These are phyloP conservation scores for Daldinia caldariorum DNA, from an alignment of 495 filamentous ascomycete species.

Conservation along the genomic window DNA sequence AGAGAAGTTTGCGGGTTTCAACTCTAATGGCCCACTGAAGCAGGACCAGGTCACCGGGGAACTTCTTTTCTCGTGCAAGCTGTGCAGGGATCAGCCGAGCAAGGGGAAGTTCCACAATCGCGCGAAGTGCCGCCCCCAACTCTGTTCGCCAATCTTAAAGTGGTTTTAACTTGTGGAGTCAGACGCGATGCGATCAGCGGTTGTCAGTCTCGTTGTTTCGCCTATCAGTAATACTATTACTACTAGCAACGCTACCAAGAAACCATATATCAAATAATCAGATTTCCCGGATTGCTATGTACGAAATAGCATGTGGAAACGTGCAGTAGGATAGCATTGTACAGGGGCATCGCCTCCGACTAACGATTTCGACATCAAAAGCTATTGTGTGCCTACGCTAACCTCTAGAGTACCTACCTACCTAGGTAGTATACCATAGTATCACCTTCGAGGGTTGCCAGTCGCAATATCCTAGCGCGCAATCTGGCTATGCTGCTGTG, in stretches of 20 bases:
- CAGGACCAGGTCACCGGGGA: constrained; percentile 9
- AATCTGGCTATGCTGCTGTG: constrained; percentile 11
- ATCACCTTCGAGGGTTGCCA: neutral
- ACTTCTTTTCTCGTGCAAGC: constrained; percentile 24
- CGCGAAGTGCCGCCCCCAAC: constrained; percentile 25
- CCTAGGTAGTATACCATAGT: neutral
- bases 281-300: neutral
- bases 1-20: constrained; percentile 6
- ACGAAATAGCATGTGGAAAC: constrained; percentile 1
- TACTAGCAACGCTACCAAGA: neutral
- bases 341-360: constrained; percentile 7
- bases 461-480: constrained; percentile 25
- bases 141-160: constrained; percentile 21
- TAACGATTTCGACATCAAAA: constrained; percentile 1
- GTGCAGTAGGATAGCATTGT: constrained; percentile 4
- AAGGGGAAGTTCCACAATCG: constrained; percentile 36
- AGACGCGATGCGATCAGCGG: neutral
- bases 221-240: neutral
- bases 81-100: constrained; percentile 14
- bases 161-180: constrained; percentile 12
- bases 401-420: no score
- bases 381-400: neutral
- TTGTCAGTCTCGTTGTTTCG: constrained; percentile 25
- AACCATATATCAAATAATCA: constrained; percentile 2
- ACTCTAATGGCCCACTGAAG: constrained; percentile 10